Base-by-base conservation (phyloP, 208 protist genomes). In the Lotmaria passim region DNA sequence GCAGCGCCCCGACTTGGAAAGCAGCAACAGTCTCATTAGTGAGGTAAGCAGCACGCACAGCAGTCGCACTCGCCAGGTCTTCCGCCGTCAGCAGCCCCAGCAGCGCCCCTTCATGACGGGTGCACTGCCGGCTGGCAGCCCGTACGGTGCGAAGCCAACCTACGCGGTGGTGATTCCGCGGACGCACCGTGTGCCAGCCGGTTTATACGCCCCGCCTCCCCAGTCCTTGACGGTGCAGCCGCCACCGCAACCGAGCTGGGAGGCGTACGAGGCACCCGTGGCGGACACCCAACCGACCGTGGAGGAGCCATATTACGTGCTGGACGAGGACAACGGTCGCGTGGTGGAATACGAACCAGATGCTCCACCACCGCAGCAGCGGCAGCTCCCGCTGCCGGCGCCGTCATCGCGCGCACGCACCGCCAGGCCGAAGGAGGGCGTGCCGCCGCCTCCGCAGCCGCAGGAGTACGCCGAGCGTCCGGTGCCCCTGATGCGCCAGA, bases 71-170 rank as follows among this genome's bases (percentile, higher is more conserved):
- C 55, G 44, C 38, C 55, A 69, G 23, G 52, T 64, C 44, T 56
- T 69, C 36, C 55, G 61, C 11, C 34, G 28, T 23, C 52, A 17
- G 17, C 50, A 24, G 30, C 60, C 7, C 7, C 46, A 26, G 46
- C 60, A 47, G 43, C 58, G n/a, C 8, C 28, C 47, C 36, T 61
- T 70, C 8, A 31, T 53, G 30, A 51, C 64, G 26, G 64, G 52
- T 38, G 64, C 64, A 43, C 64, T 56, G 43, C 72, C 72, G 15
- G 30, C 41, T 7, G 72, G 72, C 31, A 78, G 72, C 36, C 72
- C 64, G 7, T 72, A 78, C 57, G 72, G 62, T 23, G 64, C 58
- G 6, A 44, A 7, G 30, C 64, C 64, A n/a, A 72, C 64, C 24
- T 70, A 65, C 46, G 55, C 62, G 8, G 61, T 59, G 21, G 55